Percentiles rank a stretch among this genome's conserved stretches.
These are phyloP conservation scores for Ophiostoma pallidulum DNA, from an alignment of 2,329 filamentous ascomycete genomes.

Conservation along the genomic window DNA sequence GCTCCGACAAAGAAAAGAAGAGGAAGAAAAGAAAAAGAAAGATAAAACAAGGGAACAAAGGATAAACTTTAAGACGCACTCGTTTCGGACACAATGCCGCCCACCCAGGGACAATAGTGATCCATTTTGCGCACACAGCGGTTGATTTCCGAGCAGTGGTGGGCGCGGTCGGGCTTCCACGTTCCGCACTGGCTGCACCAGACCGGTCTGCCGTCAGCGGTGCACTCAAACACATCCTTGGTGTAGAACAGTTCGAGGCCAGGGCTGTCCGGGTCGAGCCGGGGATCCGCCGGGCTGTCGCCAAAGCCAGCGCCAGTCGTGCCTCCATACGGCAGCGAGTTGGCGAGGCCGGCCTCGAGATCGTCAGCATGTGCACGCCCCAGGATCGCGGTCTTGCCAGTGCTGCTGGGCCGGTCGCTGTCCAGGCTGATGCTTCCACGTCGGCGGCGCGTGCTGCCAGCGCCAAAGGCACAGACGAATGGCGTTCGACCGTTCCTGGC, in stretches of 20 bases:
- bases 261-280: constrained; percentile 48
- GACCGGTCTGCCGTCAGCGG: constrained; percentile 69
- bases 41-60: no score
- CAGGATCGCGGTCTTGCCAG: background rate
- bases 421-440: constrained; percentile 4
- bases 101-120: constrained; percentile 95
- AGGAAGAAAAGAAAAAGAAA: no score
- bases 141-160: constrained; percentile 75
- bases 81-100: constrained; percentile 79
- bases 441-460: constrained; percentile 6
- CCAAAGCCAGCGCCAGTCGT: background rate
- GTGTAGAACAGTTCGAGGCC: constrained; percentile 70
- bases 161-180: constrained; percentile 80
- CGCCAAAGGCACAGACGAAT: background rate
- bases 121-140: constrained; percentile 87
- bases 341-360: constrained; percentile 16
- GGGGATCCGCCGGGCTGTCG: constrained; percentile 23
- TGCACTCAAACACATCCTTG: constrained; percentile 75
- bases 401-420: constrained; percentile 14
- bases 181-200: constrained; percentile 80
- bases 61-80: constrained; percentile 37
- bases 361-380: constrained; percentile 12
- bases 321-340: constrained; percentile 9
- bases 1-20: no score
- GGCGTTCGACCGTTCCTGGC: no score